These are phyloP conservation scores for Mikania micrantha DNA, from an alignment of 129 eudicot genomes.

Conservation along the genomic window DNA sequence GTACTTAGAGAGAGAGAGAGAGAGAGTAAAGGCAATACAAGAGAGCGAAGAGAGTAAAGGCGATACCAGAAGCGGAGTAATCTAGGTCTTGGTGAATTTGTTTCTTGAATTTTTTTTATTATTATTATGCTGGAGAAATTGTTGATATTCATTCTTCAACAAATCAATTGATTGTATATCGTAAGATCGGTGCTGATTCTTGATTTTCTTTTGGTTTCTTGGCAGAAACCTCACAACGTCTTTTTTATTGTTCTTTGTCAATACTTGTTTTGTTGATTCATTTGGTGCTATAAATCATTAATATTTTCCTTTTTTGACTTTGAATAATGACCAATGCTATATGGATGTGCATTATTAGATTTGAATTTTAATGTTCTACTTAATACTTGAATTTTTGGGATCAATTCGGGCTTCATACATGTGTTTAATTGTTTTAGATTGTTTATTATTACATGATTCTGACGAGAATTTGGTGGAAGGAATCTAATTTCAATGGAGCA, in stretches of 20 bases:
- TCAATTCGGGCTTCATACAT: background rate
- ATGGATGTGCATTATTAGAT: conserved; percentile 1
- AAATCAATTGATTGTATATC: background rate
- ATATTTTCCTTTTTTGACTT: background rate
- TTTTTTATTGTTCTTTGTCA: background rate
- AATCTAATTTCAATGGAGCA: background rate
- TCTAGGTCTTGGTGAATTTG: conserved; percentile 22
- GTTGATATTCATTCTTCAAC: background rate
- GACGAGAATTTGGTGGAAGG: background rate
- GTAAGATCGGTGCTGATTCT: background rate
- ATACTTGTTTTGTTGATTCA: background rate
- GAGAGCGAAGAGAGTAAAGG: conserved; percentile 15
- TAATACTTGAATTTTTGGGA: background rate
- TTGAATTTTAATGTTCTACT: background rate
- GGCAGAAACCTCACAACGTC: background rate
- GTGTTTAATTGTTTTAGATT: background rate
- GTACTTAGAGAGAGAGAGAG: background rate
- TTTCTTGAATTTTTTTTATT: background rate
- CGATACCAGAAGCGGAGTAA: background rate
- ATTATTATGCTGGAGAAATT: background rate
- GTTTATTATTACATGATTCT: background rate
- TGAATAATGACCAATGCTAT: background rate
- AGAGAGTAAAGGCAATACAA: conserved; percentile 4
- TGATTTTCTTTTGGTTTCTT: background rate
- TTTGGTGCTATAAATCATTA: conserved; percentile 1